Base-by-base conservation (phyloP, 805 yeast genomes). In the Kluyveromyces dobzhanskii region DNA sequence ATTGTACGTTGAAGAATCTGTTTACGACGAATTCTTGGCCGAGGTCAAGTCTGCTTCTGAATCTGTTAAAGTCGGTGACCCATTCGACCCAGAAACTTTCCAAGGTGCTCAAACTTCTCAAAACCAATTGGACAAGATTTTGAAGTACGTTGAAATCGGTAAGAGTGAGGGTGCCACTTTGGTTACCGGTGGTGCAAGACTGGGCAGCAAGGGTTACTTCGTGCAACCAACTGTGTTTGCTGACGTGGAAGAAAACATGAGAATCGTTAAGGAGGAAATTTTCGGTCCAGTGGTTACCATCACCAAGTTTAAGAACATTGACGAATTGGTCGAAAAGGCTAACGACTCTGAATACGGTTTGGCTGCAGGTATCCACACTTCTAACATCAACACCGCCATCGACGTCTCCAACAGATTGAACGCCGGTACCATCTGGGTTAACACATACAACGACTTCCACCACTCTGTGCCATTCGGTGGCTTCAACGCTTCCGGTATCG, bases 41-140 rank as follows among this genome's bases (percentile, higher is more conserved):
- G 78, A 71, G 48, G 76, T 84, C 58, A 69, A 68, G 51, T 57
- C 58, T 30, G 73, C 73, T 41, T 73, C 78, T 35, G 73, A 75
- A 43, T 61, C 62, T 35, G 56, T 78, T 40, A 77, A 78, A 60
- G 78, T 82, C 42, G 97, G 97, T 56, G 73, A 77, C 61, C 95
- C 95, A 59, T 87, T 85, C 62, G 83, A 77, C 33, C 78, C 78
- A 56, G 78, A 72, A 37, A 75, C 75, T 39, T 79, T 72, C 70
- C 94, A 87, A 70, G 97, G 97, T 57, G 92, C 97, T 30, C 96
- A 88, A 67, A 85, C 88, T 44, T 81, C 92, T 43, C 69, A 76
- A 60, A 69, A 67, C 46, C 97, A 88, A 70, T 71, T 80, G 59
- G 78, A 81, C 53, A 82, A 80, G 67, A 78, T 90, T 45, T 67